These are phyloP conservation scores for Coelastrella sp. DNA, from an alignment of 139 green algal genomes.

Conservation along the genomic window DNA sequence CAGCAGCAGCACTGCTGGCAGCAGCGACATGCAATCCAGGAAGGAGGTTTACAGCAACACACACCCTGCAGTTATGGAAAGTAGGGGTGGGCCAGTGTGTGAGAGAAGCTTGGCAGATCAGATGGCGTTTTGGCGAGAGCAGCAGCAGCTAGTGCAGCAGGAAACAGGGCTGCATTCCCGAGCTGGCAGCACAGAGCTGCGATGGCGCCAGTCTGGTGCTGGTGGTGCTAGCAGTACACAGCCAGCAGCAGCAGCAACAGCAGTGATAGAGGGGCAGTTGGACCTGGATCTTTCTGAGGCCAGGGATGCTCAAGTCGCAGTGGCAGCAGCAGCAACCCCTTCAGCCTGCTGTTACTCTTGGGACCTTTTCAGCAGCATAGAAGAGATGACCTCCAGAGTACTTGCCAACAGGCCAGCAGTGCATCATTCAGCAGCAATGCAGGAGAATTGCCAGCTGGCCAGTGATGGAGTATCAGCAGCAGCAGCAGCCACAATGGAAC, in stretches of 20 bases:
- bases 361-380: no score
- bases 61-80: background rate
- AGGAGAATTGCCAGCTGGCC: background rate
- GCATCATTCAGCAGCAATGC: background rate
- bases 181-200: background rate
- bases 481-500: background rate
- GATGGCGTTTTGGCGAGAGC: slow-evolving; percentile 7
- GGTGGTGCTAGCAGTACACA: background rate
- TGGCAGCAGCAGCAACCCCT: no score
- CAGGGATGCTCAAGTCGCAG: no score
- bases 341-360: no score
- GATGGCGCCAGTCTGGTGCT: no score
- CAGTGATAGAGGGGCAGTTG: background rate
- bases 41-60: background rate
- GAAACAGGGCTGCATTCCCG: background rate
- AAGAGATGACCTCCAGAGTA: no score
- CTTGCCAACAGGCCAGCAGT: background rate
- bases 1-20: background rate
- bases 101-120: slow-evolving; percentile 7
- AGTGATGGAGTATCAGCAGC: background rate
- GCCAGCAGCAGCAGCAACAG: background rate
- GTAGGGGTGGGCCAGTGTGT: background rate
- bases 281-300: no score
- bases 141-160: slow-evolving; percentile 26
- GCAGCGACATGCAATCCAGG: background rate